phyloP scores from a whole-genome alignment of 768 basidiomycete species.

The Lactifluus hygrophoroides region DNA sequence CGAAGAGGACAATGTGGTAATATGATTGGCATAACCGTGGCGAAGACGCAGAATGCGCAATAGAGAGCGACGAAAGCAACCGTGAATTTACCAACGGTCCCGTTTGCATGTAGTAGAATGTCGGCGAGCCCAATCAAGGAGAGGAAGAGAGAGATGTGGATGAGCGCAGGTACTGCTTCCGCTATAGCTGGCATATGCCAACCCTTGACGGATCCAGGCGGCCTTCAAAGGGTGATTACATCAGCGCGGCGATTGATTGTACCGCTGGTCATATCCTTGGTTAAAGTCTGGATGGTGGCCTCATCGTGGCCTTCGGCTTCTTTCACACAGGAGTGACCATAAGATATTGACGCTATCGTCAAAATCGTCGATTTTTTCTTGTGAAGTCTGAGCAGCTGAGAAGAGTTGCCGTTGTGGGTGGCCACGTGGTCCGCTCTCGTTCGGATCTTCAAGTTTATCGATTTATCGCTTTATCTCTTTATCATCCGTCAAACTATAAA shows the following conservation, averaged over 20 bases:
- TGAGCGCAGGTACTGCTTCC: conserved; percentile 37
- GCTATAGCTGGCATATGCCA: conserved; percentile 37
- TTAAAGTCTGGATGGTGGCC: neutral
- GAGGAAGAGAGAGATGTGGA: conserved; percentile 41
- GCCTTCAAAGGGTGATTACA: conserved; percentile 26
- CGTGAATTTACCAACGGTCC: neutral
- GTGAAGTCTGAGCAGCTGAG: too few species aligned
- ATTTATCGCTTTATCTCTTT: too few species aligned
- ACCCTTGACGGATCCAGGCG: conserved; percentile 34
- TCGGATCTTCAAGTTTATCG: too few species aligned
- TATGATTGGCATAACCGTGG: conserved; percentile 1
- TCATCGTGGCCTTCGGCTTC: neutral
- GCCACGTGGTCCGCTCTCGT: too few species aligned
- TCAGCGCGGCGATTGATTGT: too few species aligned
- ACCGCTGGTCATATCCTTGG: conserved; percentile 20
- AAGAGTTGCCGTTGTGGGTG: neutral
- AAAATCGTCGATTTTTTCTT: neutral
- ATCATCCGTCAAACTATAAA: neutral
- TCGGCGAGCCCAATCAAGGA: conserved; percentile 42
- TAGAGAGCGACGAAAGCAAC: conserved; percentile 2
- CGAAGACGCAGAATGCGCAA: conserved; percentile 9
- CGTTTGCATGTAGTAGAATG: conserved; percentile 31
- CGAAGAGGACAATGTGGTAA: conserved; percentile 12
- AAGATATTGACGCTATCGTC: neutral
- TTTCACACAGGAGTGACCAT: conserved; percentile 1